phyloP scores from a whole-genome alignment of 805 yeast species.

The Candida sakaeoensis region DNA sequence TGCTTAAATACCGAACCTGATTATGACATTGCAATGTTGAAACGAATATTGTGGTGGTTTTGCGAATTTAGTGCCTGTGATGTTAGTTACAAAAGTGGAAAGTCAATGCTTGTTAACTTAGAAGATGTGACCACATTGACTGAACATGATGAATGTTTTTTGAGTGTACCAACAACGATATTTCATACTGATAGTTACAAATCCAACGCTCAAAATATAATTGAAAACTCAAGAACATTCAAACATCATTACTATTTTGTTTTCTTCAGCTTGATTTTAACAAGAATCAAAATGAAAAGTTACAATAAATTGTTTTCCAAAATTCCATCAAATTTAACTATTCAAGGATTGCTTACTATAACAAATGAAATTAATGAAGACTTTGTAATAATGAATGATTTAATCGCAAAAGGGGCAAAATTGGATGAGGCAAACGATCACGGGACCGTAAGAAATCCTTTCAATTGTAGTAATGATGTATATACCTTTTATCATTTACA shows the following conservation, averaged over 20 bases:
- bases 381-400: slow-evolving; percentile 16
- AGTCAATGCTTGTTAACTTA: slow-evolving; percentile 21
- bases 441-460: slow-evolving; percentile 7
- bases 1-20: slow-evolving; percentile 14
- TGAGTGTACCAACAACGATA: slow-evolving; percentile 14
- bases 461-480: slow-evolving; percentile 1
- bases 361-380: slow-evolving; percentile 18
- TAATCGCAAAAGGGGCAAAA: slow-evolving; percentile 17
- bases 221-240: slow-evolving; percentile 2
- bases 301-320: slow-evolving; percentile 23
- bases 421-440: slow-evolving; percentile 14
- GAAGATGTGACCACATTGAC: slow-evolving; percentile 18
- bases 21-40: slow-evolving; percentile 8
- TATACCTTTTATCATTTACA: slow-evolving; percentile 3
- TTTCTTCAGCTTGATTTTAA: slow-evolving; percentile 14
- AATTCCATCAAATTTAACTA: slow-evolving; percentile 10
- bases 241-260: slow-evolving; percentile 12
- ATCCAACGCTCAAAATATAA: slow-evolving; percentile 7
- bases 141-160: slow-evolving; percentile 13
- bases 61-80: slow-evolving; percentile 28
- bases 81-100: slow-evolving; percentile 27
- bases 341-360: slow-evolving; percentile 12
- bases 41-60: slow-evolving; percentile 26
- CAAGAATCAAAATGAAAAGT: slow-evolving; percentile 20
- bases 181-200: slow-evolving; percentile 8